Percentiles rank a stretch among this genome's conserved stretches.
phyloP scores from a whole-genome alignment of 495 filamentous ascomycete genomes.

The Neurospora discreta region DNA sequence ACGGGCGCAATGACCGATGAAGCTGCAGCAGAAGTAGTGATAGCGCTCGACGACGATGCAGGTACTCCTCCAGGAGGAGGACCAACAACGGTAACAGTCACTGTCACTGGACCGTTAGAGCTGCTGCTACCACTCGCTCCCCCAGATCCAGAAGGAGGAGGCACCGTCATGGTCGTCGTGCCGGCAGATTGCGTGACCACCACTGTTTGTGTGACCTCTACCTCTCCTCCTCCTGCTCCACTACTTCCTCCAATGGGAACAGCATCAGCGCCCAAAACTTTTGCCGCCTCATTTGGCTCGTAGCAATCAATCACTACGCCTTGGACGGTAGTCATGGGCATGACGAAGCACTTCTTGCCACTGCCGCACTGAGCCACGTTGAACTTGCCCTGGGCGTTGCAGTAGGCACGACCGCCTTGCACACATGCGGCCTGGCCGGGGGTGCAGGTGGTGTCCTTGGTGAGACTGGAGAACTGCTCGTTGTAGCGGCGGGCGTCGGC shows the following conservation, averaged over 20 bases:
- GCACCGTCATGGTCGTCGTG: background rate
- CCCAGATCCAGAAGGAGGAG: background rate
- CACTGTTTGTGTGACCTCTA: background rate
- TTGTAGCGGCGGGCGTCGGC: slow-evolving; percentile 28
- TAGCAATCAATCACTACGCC: slow-evolving; percentile 29
- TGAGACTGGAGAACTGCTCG: slow-evolving; percentile 25
- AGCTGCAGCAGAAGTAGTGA: background rate
- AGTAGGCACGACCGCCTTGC: slow-evolving; percentile 22
- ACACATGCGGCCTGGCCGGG: slow-evolving; percentile 31
- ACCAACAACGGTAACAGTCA: background rate
- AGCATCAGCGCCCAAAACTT: slow-evolving; percentile 14
- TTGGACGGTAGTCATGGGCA: slow-evolving; percentile 28
- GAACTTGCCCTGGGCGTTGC: slow-evolving; percentile 19
- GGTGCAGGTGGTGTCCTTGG: slow-evolving; percentile 24
- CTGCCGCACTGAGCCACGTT: slow-evolving; percentile 17
- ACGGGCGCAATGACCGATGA: background rate
- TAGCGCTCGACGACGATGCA: background rate
- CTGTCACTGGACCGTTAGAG: background rate
- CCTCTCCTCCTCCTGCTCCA: background rate
- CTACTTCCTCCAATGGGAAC: background rate
- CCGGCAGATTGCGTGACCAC: background rate
- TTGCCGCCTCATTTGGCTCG: slow-evolving; percentile 14
- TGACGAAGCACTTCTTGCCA: slow-evolving; percentile 25
- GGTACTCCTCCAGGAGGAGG: background rate
- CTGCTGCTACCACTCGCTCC: background rate